Conservation (phyloP, 177 flowering plant species). For the Vitis hybrid region DNA sequence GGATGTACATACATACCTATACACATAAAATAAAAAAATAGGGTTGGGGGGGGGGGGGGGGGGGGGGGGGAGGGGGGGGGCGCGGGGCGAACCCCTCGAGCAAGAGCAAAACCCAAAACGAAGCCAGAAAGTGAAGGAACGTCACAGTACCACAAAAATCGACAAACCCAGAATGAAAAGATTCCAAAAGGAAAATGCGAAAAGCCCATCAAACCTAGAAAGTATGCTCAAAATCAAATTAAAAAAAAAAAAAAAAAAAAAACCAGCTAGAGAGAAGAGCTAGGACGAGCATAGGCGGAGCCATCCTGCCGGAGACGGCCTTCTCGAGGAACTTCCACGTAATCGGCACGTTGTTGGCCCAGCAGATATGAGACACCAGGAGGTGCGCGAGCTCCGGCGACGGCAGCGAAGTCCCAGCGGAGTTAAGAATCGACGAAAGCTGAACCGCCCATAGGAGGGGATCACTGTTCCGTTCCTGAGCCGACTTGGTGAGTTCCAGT, state of each 20-base stretch:
- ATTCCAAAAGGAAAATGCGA: neutral
- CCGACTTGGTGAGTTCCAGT: slow-evolving; percentile 40
- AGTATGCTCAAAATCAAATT: neutral
- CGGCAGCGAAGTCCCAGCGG: slow-evolving; percentile 45
- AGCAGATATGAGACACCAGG: slow-evolving; percentile 57
- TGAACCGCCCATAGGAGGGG: slow-evolving; percentile 49
- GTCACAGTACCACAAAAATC: neutral
- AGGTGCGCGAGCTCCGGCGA: slow-evolving; percentile 48
- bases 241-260: neutral
- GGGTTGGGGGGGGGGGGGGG: too few relatives aligned
- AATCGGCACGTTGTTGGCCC: slow-evolving; percentile 48
- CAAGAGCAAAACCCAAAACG: neutral
- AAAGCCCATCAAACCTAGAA: neutral
- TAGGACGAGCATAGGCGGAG: slow-evolving; percentile 53
- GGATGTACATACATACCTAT: too few relatives aligned
- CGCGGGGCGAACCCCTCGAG: too few relatives aligned
- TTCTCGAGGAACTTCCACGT: slow-evolving; percentile 65
- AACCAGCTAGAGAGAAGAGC: slow-evolving; percentile 61
- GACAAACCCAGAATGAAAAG: neutral
- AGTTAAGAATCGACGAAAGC: slow-evolving; percentile 34
- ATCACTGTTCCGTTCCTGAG: slow-evolving; percentile 43
- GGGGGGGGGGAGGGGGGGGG: too few relatives aligned
- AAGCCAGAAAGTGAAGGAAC: neutral
- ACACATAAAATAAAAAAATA: too few relatives aligned
- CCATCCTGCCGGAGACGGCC: slow-evolving; percentile 36